phyloP scores from a whole-genome alignment of 495 filamentous ascomycete genomes.

The Hyaloscypha hepaticicola region DNA sequence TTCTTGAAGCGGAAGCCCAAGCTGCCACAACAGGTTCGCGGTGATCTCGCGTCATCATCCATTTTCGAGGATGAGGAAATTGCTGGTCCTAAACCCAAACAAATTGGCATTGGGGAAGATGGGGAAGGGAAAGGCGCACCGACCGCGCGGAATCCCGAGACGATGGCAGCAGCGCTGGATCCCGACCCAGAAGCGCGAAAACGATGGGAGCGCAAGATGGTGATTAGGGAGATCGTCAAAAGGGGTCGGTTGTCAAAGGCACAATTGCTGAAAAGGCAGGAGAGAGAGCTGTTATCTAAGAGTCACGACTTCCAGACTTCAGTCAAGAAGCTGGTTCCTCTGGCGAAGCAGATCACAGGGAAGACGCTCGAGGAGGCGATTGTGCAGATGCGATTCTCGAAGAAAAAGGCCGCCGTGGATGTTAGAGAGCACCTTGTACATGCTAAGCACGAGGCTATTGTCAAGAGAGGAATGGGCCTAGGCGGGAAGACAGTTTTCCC shows the following conservation, averaged over 20 bases:
- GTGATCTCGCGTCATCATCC: constrained; percentile 46
- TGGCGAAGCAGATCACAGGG: constrained; percentile 84
- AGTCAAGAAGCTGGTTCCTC: constrained; percentile 80
- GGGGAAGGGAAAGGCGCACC: background rate
- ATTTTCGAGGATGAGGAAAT: constrained; percentile 60
- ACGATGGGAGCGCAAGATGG: constrained; percentile 80
- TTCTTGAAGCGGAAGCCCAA: constrained; percentile 37
- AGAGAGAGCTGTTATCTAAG: constrained; percentile 64
- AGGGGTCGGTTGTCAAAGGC: constrained; percentile 64
- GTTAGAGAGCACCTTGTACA: constrained; percentile 72
- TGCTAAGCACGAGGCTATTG: constrained; percentile 75
- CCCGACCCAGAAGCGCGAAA: constrained; percentile 64
- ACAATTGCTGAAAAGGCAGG: constrained; percentile 66
- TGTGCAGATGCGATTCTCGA: constrained; percentile 89
- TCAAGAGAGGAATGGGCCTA: constrained; percentile 82
- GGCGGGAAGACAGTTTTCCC: constrained; percentile 33
- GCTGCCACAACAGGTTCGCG: constrained; percentile 29
- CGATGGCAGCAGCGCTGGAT: constrained; percentile 59
- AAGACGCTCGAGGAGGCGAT: constrained; percentile 93
- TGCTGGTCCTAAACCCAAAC: constrained; percentile 25
- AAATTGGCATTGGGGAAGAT: background rate
- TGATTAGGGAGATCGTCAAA: constrained; percentile 65
- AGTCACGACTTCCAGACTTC: constrained; percentile 73
- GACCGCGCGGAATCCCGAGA: constrained; percentile 41
- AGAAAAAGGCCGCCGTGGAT: constrained; percentile 87